phyloP scores from a whole-genome alignment of 768 basidiomycete species.

The Russula sp. region DNA sequence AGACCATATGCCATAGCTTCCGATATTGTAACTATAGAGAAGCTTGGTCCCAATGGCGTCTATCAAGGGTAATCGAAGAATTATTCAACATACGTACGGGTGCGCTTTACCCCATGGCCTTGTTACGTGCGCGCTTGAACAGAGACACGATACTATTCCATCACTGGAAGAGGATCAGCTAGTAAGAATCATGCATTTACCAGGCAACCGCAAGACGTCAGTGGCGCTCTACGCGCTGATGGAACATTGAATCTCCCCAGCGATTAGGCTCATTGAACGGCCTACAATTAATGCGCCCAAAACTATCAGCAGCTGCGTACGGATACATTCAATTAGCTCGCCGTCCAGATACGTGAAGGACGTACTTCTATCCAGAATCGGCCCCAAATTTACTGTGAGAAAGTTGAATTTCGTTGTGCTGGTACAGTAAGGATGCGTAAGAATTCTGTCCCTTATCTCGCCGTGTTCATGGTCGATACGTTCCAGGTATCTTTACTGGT shows the following conservation, averaged over 20 bases:
- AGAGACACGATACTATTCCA: background rate
- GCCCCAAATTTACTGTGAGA: background rate
- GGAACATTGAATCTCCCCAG: background rate
- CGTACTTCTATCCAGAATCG: background rate
- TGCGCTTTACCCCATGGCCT: background rate
- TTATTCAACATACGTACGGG: background rate
- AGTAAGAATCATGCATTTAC: background rate
- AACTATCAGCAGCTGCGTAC: conserved; percentile 6
- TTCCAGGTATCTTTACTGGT: background rate
- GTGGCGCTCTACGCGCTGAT: background rate
- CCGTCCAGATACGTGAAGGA: background rate
- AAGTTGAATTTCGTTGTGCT: background rate
- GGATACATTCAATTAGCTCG: background rate
- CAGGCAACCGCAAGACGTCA: background rate
- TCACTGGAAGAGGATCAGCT: background rate
- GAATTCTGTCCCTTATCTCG: background rate
- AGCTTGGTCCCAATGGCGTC: background rate
- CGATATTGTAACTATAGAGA: background rate
- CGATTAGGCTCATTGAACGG: conserved; percentile 7
- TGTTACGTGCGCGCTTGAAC: background rate
- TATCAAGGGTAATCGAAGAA: too few relatives aligned
- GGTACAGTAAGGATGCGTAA: background rate
- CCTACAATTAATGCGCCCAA: background rate
- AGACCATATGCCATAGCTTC: background rate
- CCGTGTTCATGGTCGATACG: background rate